Evolutionary conservation across 495 filamentous ascomycete genomes (phyloP), one percentile per base, ranked within the genome.

Genomic region (Xylaria curta): DNA sequence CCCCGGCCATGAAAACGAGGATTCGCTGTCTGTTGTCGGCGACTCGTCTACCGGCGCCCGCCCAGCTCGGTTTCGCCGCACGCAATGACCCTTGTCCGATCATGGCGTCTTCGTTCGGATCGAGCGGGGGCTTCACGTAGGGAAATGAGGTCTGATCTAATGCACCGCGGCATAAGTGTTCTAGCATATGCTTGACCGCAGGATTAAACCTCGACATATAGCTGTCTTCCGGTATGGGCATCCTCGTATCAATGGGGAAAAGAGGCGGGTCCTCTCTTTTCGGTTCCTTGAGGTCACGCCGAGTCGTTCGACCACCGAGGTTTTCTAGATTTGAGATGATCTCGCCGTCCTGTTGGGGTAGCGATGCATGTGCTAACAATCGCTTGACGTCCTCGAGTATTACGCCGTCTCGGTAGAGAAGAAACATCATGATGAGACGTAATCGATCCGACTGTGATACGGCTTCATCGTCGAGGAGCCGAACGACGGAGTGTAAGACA

Each of bases 1-100:
- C 96, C 46, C 97, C 96, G 24, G 96, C 95, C 89, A 98, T 92
- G 80, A 98, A 98, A 59, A 98, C 91, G 70, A 99, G 92, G 58
- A 98, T 89, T 53, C 96, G 91, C 81, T 99, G 96, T 58, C 91
- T 89, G 65, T 93, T 94, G 75, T 97, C 95, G 24, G 91, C 88
- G 12, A 89, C 88, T 19, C 91, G 87, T 33, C 90, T 85, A 66
- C 93, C 89, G 15, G 93, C 91, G 62, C 92, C 92, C 9, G 96
- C 96, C 96, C 96, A 99, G 12, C 94, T 96, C 8, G 96, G 96
- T 74, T 97, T 97, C 26, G 87, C 88, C 36, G 94, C 93, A 72
- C 92, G 93, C 47, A 99, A 84, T 5, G 95, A 98, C 38, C 91
- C 89, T 15, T 93, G 89, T 12, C 90, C 78, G 58, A 82, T 85